phyloP scores from a whole-genome alignment of 257 asterid species.

The Ilex aquifolium region DNA sequence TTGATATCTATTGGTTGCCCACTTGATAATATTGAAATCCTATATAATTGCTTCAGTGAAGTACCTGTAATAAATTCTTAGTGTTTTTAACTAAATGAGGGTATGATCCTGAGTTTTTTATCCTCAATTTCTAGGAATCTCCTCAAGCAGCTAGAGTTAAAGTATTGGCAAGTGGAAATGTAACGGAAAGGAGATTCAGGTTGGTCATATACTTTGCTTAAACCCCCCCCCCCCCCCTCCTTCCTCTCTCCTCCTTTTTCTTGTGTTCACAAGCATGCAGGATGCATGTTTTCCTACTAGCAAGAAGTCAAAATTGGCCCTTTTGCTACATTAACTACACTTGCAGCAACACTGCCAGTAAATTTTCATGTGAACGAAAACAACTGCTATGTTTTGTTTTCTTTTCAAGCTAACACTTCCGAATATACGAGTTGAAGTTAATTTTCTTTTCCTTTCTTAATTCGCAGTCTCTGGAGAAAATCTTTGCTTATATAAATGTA shows the following conservation, averaged over 20 bases:
- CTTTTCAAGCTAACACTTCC: background rate
- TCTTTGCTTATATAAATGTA: too few relatives aligned
- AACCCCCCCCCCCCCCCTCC: too few relatives aligned
- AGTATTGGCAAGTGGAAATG: constrained; percentile 97
- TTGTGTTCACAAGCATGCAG: too few relatives aligned
- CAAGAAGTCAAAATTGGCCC: too few relatives aligned
- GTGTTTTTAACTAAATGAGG: background rate
- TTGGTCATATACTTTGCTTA: constrained; percentile 21
- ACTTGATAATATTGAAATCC: background rate
- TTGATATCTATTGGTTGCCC: background rate
- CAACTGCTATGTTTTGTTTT: constrained; percentile 5
- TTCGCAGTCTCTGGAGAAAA: too few relatives aligned
- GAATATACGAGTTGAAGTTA: background rate
- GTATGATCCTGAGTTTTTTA: background rate
- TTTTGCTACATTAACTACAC: too few relatives aligned
- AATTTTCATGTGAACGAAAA: background rate
- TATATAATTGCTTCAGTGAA: too few relatives aligned
- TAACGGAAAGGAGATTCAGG: constrained; percentile 99
- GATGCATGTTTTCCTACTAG: too few relatives aligned
- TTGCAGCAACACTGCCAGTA: background rate
- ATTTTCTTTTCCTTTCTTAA: background rate
- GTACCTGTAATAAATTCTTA: too few relatives aligned
- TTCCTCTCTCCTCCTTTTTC: too few relatives aligned
- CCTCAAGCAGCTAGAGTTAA: constrained; percentile 98
- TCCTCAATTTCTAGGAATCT: constrained; percentile 58